These are phyloP conservation scores for Leptoxyphium fumago DNA, from an alignment of 2,329 filamentous ascomycete genomes.

Conservation along the genomic window DNA sequence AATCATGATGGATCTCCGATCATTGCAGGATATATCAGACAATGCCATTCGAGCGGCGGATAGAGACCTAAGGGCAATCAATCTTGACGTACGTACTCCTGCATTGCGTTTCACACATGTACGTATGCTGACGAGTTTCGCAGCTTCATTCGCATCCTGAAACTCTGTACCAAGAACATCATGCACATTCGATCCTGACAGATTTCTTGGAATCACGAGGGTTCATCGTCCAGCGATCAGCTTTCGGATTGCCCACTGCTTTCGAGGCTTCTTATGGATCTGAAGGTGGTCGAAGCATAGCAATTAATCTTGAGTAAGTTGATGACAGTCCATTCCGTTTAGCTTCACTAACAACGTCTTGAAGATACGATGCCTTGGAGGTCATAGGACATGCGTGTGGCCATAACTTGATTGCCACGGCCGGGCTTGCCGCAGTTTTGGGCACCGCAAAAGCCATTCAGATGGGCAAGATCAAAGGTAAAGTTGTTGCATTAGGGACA, in stretches of 20 bases:
- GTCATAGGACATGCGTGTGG: conserved; percentile 31
- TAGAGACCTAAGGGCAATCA: too few relatives aligned
- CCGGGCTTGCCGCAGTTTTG: conserved; percentile 24
- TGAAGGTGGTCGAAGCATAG: conserved; percentile 25
- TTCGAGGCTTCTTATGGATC: conserved; percentile 38
- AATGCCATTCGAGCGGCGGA: too few relatives aligned
- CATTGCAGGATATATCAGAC: too few relatives aligned
- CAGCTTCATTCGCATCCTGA: conserved; percentile 39
- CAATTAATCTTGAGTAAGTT: conserved; percentile 18
- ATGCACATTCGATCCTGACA: conserved; percentile 37
- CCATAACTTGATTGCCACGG: conserved; percentile 30
- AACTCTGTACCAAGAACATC: conserved; percentile 32
- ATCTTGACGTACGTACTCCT: too few relatives aligned
- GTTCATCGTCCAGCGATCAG: conserved; percentile 34
- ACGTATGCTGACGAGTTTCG: too few relatives aligned
- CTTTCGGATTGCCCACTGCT: conserved; percentile 38
- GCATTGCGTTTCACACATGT: too few relatives aligned
- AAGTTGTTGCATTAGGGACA: conserved; percentile 28
- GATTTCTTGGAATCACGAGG: conserved; percentile 29
- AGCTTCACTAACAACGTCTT: too few relatives aligned
- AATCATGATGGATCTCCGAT: too few relatives aligned
- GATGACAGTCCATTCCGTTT: background rate
- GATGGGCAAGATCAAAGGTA: conserved; percentile 18
- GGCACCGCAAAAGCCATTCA: conserved; percentile 20
- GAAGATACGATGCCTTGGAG: conserved; percentile 21